Evolutionary conservation across 1,284 basidiomycete genomes (phyloP), one percentile per base, ranked within the genome.

Genomic region (Gymnopus androsaceus): DNA sequence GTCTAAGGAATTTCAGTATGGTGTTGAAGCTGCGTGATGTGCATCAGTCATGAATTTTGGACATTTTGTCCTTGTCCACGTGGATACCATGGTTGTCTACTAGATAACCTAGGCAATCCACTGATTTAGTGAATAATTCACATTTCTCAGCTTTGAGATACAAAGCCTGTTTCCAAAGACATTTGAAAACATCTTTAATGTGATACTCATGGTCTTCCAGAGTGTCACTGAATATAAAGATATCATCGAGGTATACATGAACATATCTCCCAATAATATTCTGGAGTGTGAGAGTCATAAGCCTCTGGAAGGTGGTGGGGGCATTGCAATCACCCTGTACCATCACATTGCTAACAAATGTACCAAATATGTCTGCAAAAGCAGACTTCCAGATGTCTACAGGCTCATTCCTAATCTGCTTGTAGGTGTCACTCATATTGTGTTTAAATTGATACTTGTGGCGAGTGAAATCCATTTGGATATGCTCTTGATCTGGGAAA

Each of bases 191-290:
- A 6, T 59, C 46, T 42, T 21, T 21, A 7, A 56, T 21, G 30
- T 56, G 54, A 3, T 4, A 0, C 14, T 63, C 49, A 47, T 77
- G 75, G 30, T 76, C 65, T 1, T 67, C 63, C 0, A 68, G 2
- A 0, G 62, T 57, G 3, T 70, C 44, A 1, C 66, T 71, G 60
- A 64, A 76, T n/a, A 77, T 70, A 44, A 76, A 68, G 14, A 76
- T 74, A 48, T 76, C 63, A 51, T 77, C 70, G 0, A 77, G 54
- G 17, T 46, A 54, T 17, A 48, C 44, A 36, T 48, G 37, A 34
- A 53, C 51, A 37, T 11, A 55, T 41, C 40, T 15, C 11, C 60
- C 58, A n/a, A n/a, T n/a, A n/a, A n/a, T n/a, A n/a, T n/a, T n/a
- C n/a, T n/a, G n/a, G n/a, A n/a, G n/a, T n/a, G n/a, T n/a, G n/a